These are phyloP conservation scores for Fraxinus ornus DNA, from an alignment of 305 asterid genomes.

Conservation along the genomic window DNA sequence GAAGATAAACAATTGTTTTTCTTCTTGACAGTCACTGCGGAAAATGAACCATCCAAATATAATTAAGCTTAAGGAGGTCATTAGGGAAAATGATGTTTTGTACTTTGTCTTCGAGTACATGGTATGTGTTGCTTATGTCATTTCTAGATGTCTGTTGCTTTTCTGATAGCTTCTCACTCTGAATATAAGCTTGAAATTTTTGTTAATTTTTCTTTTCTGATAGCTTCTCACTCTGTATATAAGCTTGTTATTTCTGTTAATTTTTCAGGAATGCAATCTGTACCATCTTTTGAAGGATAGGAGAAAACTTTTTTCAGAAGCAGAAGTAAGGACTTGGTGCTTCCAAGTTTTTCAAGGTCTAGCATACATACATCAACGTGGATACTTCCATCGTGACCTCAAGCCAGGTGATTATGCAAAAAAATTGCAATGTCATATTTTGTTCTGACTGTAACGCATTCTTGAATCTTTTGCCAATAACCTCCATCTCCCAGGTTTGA, in stretches of 20 bases:
- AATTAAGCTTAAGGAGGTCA: conserved; percentile 93
- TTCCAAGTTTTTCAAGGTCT: conserved; percentile 94
- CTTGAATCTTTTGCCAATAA: neutral
- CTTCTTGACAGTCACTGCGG: conserved; percentile 65
- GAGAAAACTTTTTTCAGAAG: conserved; percentile 55
- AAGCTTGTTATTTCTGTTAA: neutral
- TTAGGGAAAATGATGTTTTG: conserved; percentile 75
- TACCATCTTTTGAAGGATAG: conserved; percentile 76
- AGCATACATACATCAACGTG: conserved; percentile 68
- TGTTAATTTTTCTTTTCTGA: neutral
- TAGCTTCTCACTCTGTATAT: neutral
- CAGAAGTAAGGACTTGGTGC: conserved; percentile 83
- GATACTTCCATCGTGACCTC: conserved; percentile 93
- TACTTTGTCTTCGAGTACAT: conserved; percentile 93
- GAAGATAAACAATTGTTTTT: conserved; percentile 9
- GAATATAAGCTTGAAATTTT: neutral
- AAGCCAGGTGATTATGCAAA: conserved; percentile 66
- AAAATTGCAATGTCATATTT: neutral
- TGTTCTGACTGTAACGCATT: neutral
- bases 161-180: neutral
- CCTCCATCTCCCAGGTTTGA: neutral
- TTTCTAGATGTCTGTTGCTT: neutral
- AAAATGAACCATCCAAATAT: conserved; percentile 88
- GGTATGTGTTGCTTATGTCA: conserved; percentile 43
- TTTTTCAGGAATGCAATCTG: conserved; percentile 64